Percentiles rank a stretch among this genome's conserved stretches.
phyloP scores from a whole-genome alignment of 2,329 filamentous ascomycete genomes.

The Colletotrichum tofieldiae region DNA sequence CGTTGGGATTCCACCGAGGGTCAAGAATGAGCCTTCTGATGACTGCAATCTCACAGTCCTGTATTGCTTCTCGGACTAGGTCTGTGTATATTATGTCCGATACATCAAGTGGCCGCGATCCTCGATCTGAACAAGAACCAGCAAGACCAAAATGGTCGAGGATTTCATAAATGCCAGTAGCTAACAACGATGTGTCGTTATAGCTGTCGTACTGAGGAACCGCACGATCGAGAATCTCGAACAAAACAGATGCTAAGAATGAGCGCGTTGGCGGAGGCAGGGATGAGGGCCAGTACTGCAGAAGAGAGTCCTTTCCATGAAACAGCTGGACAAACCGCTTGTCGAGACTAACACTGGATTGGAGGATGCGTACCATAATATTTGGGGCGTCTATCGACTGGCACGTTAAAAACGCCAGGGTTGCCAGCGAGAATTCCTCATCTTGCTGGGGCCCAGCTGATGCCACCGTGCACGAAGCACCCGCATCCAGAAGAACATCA shows the following conservation, averaged over 20 bases:
- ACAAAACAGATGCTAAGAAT: slow-evolving; percentile 13
- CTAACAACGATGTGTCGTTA: neutral
- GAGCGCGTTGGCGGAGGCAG: neutral
- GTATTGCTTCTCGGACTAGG: slow-evolving; percentile 13
- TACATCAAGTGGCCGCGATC: neutral
- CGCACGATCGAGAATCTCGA: slow-evolving; percentile 17
- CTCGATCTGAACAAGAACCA: too few relatives aligned
- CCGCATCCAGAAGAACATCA: slow-evolving; percentile 48
- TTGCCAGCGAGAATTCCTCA: slow-evolving; percentile 25
- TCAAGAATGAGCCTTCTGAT: slow-evolving; percentile 34
- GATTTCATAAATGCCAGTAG: slow-evolving; percentile 10
- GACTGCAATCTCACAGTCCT: slow-evolving; percentile 6
- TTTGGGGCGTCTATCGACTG: slow-evolving; percentile 10
- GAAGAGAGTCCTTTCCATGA: slow-evolving; percentile 9
- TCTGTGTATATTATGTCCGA: neutral
- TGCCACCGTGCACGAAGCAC: slow-evolving; percentile 21
- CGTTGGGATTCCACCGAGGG: slow-evolving; percentile 39
- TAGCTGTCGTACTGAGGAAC: slow-evolving; percentile 5
- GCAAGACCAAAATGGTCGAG: neutral
- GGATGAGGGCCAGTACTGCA: slow-evolving; percentile 19
- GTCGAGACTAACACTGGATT: neutral
- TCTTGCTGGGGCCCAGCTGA: slow-evolving; percentile 1
- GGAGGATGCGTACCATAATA: slow-evolving; percentile 3
- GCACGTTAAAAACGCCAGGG: slow-evolving; percentile 30
- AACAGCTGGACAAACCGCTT: slow-evolving; percentile 16